Evolutionary conservation across 257 asterid genomes (phyloP).

Genomic region (Jacaranda mimosifolia): DNA sequence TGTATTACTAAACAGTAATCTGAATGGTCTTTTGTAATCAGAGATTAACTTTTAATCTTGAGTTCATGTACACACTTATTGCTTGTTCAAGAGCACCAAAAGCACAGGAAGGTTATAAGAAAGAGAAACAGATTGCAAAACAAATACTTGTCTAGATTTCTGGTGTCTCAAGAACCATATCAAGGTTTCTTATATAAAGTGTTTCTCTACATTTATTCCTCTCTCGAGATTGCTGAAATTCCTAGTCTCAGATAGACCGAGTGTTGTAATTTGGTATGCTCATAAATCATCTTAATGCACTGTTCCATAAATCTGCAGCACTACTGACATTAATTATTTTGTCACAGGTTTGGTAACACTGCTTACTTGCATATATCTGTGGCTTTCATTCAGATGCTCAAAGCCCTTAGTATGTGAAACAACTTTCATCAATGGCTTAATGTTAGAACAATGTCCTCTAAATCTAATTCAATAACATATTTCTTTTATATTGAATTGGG

Average conservation of each 20-base stretch:
- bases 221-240: background rate
- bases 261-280: background rate
- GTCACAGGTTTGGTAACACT: conserved; percentile 84
- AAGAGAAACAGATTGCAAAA: background rate
- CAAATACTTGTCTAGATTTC: background rate
- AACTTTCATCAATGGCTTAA: background rate
- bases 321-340: conserved; percentile 3
- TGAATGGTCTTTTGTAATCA: background rate
- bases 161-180: conserved; percentile 16
- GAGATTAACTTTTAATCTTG: background rate
- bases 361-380: conserved; percentile 84
- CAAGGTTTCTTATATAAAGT: background rate
- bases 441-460: background rate
- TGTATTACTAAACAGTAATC: background rate
- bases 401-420: conserved; percentile 73
- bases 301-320: conserved; percentile 5
- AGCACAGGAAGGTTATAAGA: background rate
- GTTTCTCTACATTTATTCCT: conserved; percentile 2
- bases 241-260: background rate
- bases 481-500: conserved; percentile 8
- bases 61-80: background rate
- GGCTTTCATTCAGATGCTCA: conserved; percentile 93
- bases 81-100: background rate
- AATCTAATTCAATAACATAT: conserved; percentile 9
- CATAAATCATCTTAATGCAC: conserved; percentile 7